phyloP scores from a whole-genome alignment of 78 protist species.

The Polysphondylium violaceum region DNA sequence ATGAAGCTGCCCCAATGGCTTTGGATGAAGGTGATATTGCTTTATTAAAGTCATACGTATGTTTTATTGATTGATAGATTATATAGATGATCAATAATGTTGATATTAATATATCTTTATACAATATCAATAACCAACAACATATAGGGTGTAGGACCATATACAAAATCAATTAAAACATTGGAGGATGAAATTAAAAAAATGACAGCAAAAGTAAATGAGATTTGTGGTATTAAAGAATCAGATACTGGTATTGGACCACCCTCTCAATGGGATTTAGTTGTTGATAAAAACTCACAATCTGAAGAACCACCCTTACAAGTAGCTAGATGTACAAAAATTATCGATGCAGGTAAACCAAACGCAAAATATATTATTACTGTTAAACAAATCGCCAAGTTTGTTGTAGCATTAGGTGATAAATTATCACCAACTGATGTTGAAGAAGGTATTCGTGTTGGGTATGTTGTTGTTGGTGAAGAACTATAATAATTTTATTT shows the following conservation, averaged over 20 bases:
- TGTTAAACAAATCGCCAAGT: conserved; percentile 98
- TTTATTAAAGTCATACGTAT: conserved; percentile 93
- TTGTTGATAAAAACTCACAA: conserved; percentile 94
- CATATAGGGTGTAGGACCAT: conserved; percentile 94
- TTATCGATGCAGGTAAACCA: conserved; percentile 92
- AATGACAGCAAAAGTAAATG: conserved; percentile 56
- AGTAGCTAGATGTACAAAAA: conserved; percentile 99
- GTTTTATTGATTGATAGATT: not conserved
- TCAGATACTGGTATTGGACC: conserved; percentile 99
- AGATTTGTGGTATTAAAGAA: conserved; percentile 95
- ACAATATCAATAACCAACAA: not conserved
- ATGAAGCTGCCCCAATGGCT: conserved; percentile 82
- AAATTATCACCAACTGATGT: conserved; percentile 98
- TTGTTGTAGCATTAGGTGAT: conserved; percentile 99
- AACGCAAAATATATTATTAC: conserved; percentile 97
- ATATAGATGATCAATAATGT: not conserved
- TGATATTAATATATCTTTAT: not conserved
- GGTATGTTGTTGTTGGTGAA: conserved; percentile 51
- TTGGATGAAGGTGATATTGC: conserved; percentile 98
- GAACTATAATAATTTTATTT: not conserved
- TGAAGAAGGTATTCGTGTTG: conserved; percentile 99
- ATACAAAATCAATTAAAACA: conserved; percentile 84
- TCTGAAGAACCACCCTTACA: conserved; percentile 96
- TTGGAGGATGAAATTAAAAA: conserved; percentile 90
- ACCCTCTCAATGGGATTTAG: conserved; percentile 98